Conservation (phyloP, 768 basidiomycete genomes). For the Sistotremastrum suecicum region DNA sequence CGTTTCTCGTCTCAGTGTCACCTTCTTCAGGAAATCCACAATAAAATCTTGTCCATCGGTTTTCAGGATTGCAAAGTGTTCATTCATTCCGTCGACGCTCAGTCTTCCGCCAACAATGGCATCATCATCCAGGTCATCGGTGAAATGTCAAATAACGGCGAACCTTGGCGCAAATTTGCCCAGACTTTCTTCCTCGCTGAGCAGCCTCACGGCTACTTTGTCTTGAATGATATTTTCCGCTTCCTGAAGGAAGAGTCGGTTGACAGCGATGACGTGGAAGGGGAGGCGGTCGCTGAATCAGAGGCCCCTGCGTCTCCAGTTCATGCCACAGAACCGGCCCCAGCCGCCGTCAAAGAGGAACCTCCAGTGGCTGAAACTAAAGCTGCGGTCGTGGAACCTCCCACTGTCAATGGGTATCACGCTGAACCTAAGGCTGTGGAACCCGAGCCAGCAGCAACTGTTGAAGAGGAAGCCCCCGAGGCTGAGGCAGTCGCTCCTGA, state of each 20-base stretch:
- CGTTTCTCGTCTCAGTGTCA: background rate
- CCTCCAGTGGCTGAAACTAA: background rate
- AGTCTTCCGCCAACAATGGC: constrained; percentile 86
- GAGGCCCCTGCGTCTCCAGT: constrained; percentile 9
- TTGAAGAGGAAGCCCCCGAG: constrained; percentile 13
- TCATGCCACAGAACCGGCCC: constrained; percentile 16
- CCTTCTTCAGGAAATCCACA: constrained; percentile 75
- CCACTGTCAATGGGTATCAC: constrained; percentile 5
- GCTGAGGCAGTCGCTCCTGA: constrained; percentile 16
- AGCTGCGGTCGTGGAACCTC: background rate
- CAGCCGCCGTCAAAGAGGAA: constrained; percentile 6
- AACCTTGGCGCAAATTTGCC: constrained; percentile 95
- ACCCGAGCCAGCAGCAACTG: constrained; percentile 11
- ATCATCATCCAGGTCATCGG: constrained; percentile 99
- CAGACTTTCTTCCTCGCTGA: constrained; percentile 99
- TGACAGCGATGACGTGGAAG: constrained; percentile 53
- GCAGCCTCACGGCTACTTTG: constrained; percentile 98
- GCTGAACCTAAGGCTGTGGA: constrained; percentile 5
- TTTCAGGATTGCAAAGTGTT: constrained; percentile 98
- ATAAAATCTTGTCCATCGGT: constrained; percentile 85
- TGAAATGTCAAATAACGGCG: constrained; percentile 90
- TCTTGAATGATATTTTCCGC: constrained; percentile 99
- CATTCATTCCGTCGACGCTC: constrained; percentile 97
- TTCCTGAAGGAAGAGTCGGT: constrained; percentile 94
- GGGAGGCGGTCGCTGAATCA: constrained; percentile 28